Evolutionary conservation across 768 basidiomycete species (phyloP).

Genomic region (Neoboletus magnificus): DNA sequence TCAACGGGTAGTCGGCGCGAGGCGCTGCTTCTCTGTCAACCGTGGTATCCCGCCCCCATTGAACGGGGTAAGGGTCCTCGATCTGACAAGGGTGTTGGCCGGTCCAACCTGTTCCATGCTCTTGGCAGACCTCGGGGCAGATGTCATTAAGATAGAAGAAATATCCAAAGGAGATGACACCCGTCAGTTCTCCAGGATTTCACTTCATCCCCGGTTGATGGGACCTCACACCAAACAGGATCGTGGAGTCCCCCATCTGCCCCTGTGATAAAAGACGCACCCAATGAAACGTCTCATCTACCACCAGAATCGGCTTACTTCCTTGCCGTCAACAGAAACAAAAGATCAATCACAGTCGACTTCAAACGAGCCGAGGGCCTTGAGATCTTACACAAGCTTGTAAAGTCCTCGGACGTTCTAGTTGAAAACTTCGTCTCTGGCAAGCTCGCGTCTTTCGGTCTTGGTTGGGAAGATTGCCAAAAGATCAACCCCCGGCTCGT

Average conservation of each 20-base stretch:
- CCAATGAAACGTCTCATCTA: constrained; percentile 55
- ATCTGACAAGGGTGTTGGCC: constrained; percentile 88
- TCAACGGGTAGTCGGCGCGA: constrained; percentile 1
- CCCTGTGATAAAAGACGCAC: constrained; percentile 44
- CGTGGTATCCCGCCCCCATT: constrained; percentile 74
- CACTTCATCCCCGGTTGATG: constrained; percentile 11
- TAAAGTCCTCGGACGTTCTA: constrained; percentile 74
- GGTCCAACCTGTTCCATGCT: constrained; percentile 92
- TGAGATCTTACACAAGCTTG: constrained; percentile 67
- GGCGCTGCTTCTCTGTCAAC: constrained; percentile 13
- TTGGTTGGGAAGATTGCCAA: constrained; percentile 81
- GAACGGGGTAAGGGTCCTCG: constrained; percentile 77
- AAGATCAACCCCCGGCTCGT: constrained; percentile 77
- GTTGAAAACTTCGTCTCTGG: constrained; percentile 89
- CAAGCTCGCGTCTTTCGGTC: constrained; percentile 79
- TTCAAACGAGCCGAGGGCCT: constrained; percentile 78
- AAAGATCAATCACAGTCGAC: constrained; percentile 85
- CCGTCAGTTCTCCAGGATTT: constrained; percentile 41
- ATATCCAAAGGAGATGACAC: constrained; percentile 85
- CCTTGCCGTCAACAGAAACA: constrained; percentile 83
- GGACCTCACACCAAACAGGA: constrained; percentile 37
- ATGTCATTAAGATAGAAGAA: constrained; percentile 92
- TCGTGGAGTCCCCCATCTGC: constrained; percentile 66
- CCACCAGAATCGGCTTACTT: constrained; percentile 95
- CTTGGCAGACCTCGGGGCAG: constrained; percentile 87